Conservation (phyloP, 345 rosid genomes). For the Eucalyptus marginata region DNA sequence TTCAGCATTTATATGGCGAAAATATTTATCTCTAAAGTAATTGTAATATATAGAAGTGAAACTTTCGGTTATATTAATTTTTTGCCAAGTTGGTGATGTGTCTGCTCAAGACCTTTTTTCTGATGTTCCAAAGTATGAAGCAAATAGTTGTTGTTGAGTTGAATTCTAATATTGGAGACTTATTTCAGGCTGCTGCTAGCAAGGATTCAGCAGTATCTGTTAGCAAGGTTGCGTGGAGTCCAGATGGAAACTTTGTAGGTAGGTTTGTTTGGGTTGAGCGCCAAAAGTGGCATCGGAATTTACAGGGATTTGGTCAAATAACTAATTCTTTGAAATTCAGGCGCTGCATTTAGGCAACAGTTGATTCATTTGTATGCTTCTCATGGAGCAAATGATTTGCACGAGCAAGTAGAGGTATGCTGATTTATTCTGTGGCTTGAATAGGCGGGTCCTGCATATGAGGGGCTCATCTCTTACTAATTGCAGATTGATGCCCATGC, state of each 20-base stretch:
- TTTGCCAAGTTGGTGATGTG: not conserved
- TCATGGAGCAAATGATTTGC: constrained; percentile 13
- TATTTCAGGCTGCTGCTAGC: constrained; percentile 27
- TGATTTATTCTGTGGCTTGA: not conserved
- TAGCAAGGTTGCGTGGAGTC: constrained; percentile 54
- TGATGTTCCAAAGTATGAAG: not conserved
- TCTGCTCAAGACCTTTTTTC: not conserved
- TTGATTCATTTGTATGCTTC: constrained; percentile 15
- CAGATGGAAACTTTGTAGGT: constrained; percentile 52
- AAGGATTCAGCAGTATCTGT: constrained; percentile 39
- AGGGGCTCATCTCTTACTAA: not conserved
- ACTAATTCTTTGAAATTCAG: not conserved
- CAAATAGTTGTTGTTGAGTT: not conserved
- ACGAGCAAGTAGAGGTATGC: constrained; percentile 10
- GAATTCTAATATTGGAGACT: not conserved
- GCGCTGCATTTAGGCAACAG: constrained; percentile 18
- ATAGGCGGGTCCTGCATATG: not conserved
- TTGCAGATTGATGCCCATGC: constrained; percentile 75
- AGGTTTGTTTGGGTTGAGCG: not conserved
- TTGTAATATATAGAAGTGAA: not conserved
- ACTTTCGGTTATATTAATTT: not conserved
- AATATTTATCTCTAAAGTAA: not conserved
- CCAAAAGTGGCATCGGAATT: not conserved
- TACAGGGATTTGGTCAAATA: not conserved
- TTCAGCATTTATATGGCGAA: not conserved